Base-by-base conservation (phyloP, 176 grass and related monocot genomes). In the Eremochloa ophiuroides region DNA sequence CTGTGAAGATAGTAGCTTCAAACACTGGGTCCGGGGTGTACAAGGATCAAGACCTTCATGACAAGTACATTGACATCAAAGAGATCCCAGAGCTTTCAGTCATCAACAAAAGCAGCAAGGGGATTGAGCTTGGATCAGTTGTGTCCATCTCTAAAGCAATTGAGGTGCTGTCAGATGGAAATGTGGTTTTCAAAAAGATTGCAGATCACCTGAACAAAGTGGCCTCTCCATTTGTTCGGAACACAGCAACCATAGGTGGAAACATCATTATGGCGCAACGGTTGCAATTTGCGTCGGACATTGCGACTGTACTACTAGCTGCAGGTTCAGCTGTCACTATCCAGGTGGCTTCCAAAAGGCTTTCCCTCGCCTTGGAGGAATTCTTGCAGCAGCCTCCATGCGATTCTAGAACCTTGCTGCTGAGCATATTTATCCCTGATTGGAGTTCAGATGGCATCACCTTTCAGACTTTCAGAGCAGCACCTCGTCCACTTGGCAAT, bases 221-320 rank as follows among this genome's bases (percentile, higher is more conserved):
- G 23, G 91, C 91, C 44, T 69, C 94, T 1, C 89, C 87, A 2
- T 97, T 94, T 55, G 71, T 97, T 33, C 72, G 87, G 77, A 97
- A 97, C 82, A 97, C 82, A 8, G 94, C 89, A 47, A 97, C 89
- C 22, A 30, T 97, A 28, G 94, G 94, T 41, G 94, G 94, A 12
- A 97, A 97, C 79, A 65, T 94, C 29, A 66, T 97, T 28, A 97
- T 97, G 94, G 85, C 91, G 16, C 94, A 97, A 60, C 80, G 94
- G 31, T 62, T 82, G 23, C 46, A 25, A 18, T 97, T 97, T 17
- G 6, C 85, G 1, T 97, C 94, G 0, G 94, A 97, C 20, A 83
- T 97, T 72, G 89, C 83, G 17, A 94, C 94, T 0, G 77, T 97
- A 62, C 87, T 97, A 22, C 94, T 97, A 4, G 91, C 79, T n/a